Percentiles rank a stretch among this genome's conserved stretches.
phyloP scores from a whole-genome alignment of 768 basidiomycete species.

The Termitomyces sp. region DNA sequence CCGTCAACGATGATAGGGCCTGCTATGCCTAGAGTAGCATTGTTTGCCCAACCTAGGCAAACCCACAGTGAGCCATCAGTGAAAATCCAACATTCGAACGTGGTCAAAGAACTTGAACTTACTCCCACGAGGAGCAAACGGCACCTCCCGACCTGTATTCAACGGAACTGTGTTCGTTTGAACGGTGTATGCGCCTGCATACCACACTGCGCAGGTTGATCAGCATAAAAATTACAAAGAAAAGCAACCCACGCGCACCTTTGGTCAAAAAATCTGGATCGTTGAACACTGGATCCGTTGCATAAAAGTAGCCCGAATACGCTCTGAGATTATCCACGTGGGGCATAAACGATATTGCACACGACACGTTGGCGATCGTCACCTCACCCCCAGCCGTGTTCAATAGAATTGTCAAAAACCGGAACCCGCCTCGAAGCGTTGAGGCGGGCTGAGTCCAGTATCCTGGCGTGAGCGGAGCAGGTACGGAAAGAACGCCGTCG shows the following conservation, averaged over 20 bases:
- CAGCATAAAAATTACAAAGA: too few relatives aligned
- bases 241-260: constrained; percentile 15
- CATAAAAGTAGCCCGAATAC: constrained; percentile 50
- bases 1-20: constrained; percentile 59
- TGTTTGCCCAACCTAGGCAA: constrained; percentile 44
- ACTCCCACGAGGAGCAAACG: constrained; percentile 40
- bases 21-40: constrained; percentile 47
- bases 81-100: too few relatives aligned
- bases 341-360: constrained; percentile 48
- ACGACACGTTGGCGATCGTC: constrained; percentile 42
- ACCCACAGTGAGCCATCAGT: neutral
- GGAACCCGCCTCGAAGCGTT: constrained; percentile 45
- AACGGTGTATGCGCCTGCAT: constrained; percentile 56
- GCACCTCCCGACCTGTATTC: constrained; percentile 44
- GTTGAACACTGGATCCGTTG: constrained; percentile 35
- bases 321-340: constrained; percentile 41
- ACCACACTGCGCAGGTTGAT: constrained; percentile 36
- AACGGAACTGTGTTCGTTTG: constrained; percentile 50
- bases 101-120: constrained; percentile 1
- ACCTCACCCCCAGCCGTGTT: constrained; percentile 26
- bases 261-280: constrained; percentile 49
- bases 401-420: constrained; percentile 42
- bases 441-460: constrained; percentile 43
- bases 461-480: constrained; percentile 29
- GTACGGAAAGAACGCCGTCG: constrained; percentile 35